A percentile compares a stretch with the other conserved stretches of the same genome.
These are phyloP conservation scores for Allium sativum DNA, from an alignment of 106 monocot genomes.

Conservation along the genomic window DNA sequence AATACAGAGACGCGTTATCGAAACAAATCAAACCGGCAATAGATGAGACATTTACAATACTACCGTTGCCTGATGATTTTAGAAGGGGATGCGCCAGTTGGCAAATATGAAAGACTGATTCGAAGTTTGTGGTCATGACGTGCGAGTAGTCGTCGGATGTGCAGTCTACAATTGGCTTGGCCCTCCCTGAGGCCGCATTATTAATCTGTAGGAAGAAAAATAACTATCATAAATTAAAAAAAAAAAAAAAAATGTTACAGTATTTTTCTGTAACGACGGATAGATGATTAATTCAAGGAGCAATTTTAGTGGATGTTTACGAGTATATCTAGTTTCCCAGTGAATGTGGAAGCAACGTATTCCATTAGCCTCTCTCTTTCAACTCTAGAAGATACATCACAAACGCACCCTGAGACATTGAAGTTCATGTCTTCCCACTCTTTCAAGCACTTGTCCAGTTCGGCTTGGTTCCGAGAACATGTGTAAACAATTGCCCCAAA, in stretches of 20 bases:
- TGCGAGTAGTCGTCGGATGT: neutral
- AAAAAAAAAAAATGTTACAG: too few species aligned
- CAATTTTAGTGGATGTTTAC: slow-evolving; percentile 21
- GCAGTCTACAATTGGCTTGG: neutral
- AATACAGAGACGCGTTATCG: neutral
- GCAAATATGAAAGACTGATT: slow-evolving; percentile 21
- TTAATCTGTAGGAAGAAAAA: neutral
- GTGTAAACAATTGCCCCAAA: slow-evolving; percentile 71
- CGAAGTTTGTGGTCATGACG: slow-evolving; percentile 15
- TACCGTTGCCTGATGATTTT: slow-evolving; percentile 18
- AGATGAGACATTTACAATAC: neutral
- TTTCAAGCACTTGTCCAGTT: slow-evolving; percentile 39
- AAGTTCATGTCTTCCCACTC: slow-evolving; percentile 37
- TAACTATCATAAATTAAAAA: neutral
- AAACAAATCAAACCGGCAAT: neutral
- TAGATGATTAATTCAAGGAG: too few species aligned
- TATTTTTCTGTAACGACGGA: neutral
- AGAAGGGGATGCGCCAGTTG: slow-evolving; percentile 18
- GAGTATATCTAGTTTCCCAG: slow-evolving; percentile 79
- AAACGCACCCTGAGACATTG: slow-evolving; percentile 47
- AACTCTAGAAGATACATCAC: slow-evolving; percentile 30
- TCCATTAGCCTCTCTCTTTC: neutral
- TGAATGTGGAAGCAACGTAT: slow-evolving; percentile 28
- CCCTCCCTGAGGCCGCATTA: neutral
- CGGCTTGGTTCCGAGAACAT: slow-evolving; percentile 56